phyloP scores from a whole-genome alignment of 495 filamentous ascomycete genomes.

The Penicillium crystallinum region DNA sequence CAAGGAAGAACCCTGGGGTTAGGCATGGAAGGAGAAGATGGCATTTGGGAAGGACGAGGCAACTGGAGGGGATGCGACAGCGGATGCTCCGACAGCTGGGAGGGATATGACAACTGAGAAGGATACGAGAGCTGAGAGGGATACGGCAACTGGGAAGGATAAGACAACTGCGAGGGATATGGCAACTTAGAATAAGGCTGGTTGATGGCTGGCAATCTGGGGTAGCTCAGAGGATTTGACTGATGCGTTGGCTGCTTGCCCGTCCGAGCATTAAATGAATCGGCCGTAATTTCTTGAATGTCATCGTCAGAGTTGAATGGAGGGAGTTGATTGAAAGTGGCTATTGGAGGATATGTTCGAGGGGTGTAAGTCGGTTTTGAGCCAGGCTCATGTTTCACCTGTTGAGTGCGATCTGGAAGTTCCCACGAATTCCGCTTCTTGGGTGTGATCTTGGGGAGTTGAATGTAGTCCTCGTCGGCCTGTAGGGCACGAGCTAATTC shows the following conservation, averaged over 20 bases:
- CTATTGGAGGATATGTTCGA: neutral
- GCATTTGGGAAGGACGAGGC: neutral
- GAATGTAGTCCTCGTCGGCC: slow-evolving; percentile 7
- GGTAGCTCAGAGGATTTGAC: neutral
- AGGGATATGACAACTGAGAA: neutral
- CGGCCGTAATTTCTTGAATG: slow-evolving; percentile 17
- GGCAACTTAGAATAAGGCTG: neutral
- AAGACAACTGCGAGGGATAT: neutral
- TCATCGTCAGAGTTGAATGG: slow-evolving; percentile 15
- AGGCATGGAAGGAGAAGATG: neutral
- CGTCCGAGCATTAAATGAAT: slow-evolving; percentile 12
- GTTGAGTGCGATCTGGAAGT: slow-evolving; percentile 12
- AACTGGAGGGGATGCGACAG: neutral
- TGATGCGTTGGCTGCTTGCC: neutral
- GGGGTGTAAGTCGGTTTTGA: neutral
- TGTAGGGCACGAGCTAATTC: slow-evolving; percentile 44
- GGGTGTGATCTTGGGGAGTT: neutral
- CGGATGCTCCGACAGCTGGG: neutral
- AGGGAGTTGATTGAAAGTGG: neutral
- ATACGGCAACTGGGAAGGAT: neutral
- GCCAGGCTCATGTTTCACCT: neutral
- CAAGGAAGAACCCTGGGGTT: neutral
- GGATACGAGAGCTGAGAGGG: neutral
- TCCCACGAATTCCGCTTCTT: neutral
- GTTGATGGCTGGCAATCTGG: neutral